These are phyloP conservation scores for Colletotrichum cordylinicola DNA, from an alignment of 2,329 filamentous ascomycete species.

Conservation along the genomic window DNA sequence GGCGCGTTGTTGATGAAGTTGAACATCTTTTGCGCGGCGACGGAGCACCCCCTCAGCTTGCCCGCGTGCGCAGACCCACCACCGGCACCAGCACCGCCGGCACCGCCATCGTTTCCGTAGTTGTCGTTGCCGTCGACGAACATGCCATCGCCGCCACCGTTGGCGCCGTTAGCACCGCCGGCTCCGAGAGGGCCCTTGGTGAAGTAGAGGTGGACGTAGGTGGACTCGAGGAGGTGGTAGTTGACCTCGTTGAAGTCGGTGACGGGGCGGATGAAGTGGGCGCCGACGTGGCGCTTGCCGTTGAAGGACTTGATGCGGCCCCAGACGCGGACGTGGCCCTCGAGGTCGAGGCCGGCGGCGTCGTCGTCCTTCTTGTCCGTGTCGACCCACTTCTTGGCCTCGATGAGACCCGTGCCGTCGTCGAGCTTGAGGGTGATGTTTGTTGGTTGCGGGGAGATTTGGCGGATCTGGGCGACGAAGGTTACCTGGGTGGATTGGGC, in stretches of 20 bases:
- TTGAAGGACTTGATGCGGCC: conserved; percentile 85
- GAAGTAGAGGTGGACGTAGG: conserved; percentile 85
- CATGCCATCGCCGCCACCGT: conserved; percentile 50
- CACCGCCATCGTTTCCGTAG: conserved; percentile 44
- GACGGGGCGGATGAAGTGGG: conserved; percentile 81
- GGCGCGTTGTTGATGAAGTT: conserved; percentile 69
- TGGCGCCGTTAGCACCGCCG: conserved; percentile 42
- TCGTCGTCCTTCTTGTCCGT: conserved; percentile 58
- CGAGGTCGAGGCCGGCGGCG: conserved; percentile 66
- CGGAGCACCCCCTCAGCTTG: conserved; percentile 55
- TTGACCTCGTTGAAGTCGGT: conserved; percentile 90
- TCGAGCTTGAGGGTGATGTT: conserved; percentile 94
- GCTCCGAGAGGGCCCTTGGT: conserved; percentile 68
- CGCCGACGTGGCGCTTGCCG: conserved; percentile 81
- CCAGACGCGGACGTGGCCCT: conserved; percentile 85
- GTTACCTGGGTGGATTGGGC: conserved; percentile 47
- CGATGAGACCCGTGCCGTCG: conserved; percentile 91
- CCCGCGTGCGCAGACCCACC: conserved; percentile 33
- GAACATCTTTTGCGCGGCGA: conserved; percentile 73
- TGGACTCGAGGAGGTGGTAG: conserved; percentile 90
- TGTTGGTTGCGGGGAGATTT: conserved; percentile 84
- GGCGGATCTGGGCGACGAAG: conserved; percentile 89
- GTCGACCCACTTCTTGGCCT: conserved; percentile 89
- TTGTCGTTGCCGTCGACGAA: conserved; percentile 58
- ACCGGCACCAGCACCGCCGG: conserved; percentile 41